Percentiles rank a stretch among this genome's conserved stretches.
Evolutionary conservation across 495 filamentous ascomycete species (phyloP).

Genomic region (Lophium mytilinum): DNA sequence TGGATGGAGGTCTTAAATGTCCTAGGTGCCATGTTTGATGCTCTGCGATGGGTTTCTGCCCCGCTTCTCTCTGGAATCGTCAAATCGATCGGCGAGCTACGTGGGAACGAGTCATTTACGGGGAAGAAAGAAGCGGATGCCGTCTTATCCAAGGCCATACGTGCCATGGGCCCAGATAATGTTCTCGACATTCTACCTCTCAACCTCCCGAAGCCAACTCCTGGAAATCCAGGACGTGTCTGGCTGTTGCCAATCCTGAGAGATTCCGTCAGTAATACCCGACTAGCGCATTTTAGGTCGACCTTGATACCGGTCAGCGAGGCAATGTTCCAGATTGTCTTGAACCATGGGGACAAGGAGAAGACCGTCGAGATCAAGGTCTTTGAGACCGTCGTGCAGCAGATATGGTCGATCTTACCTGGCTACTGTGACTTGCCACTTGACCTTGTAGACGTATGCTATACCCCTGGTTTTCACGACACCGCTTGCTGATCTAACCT

Average conservation of each 20-base stretch:
- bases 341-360: slow-evolving; percentile 66
- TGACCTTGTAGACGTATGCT: slow-evolving; percentile 50
- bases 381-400: slow-evolving; percentile 89
- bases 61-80: slow-evolving; percentile 68
- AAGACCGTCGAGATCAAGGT: slow-evolving; percentile 95
- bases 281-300: slow-evolving; percentile 71
- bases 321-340: slow-evolving; percentile 75
- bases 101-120: slow-evolving; percentile 78
- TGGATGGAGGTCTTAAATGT: slow-evolving; percentile 96
- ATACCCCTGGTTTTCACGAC: not conserved
- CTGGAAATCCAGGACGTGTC: slow-evolving; percentile 73
- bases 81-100: slow-evolving; percentile 74
- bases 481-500: not conserved
- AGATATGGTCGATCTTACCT: slow-evolving; percentile 90
- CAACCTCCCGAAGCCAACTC: slow-evolving; percentile 68
- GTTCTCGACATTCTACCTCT: slow-evolving; percentile 75
- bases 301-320: slow-evolving; percentile 87
- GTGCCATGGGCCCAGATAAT: slow-evolving; percentile 77
- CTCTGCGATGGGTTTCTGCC: slow-evolving; percentile 72
- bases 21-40: slow-evolving; percentile 75
- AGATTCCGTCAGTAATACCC: slow-evolving; percentile 75
- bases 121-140: slow-evolving; percentile 92
- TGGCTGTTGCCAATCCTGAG: slow-evolving; percentile 91
- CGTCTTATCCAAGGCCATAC: slow-evolving; percentile 76
- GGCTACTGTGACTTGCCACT: slow-evolving; percentile 90